Conservation (phyloP, 352 stramenopile species). For the Globisporangium megalacanthum region DNA sequence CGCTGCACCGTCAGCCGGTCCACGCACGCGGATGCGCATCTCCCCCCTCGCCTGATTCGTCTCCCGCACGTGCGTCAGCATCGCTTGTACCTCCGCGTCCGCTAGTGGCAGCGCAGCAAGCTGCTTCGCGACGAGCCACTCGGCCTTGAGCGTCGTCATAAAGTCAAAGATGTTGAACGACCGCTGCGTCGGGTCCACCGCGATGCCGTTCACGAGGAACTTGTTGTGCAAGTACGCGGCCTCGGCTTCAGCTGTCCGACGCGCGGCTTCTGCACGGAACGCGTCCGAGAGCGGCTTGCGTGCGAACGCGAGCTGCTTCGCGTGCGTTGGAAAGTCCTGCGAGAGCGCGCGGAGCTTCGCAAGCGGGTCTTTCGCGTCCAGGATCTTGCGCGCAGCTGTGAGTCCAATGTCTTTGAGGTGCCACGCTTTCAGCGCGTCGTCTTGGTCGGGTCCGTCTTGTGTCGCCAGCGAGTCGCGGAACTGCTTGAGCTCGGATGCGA, state of each 20-base stretch:
- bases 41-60: constrained; percentile 34
- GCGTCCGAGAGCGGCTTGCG: constrained; percentile 45
- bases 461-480: constrained; percentile 50
- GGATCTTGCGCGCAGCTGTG: constrained; percentile 64
- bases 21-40: constrained; percentile 64
- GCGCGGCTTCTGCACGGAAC: constrained; percentile 38
- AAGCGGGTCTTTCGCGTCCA: constrained; percentile 73
- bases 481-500: constrained; percentile 44
- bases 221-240: constrained; percentile 51
- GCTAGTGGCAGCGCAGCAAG: constrained; percentile 43
- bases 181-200: constrained; percentile 65
- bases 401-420: constrained; percentile 88
- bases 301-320: constrained; percentile 67
- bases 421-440: constrained; percentile 65
- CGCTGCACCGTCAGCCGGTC: constrained; percentile 42
- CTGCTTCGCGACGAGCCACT: constrained; percentile 73
- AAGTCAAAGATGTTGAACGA: constrained; percentile 93
- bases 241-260: constrained; percentile 25
- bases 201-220: constrained; percentile 87
- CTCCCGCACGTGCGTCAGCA: constrained; percentile 56
- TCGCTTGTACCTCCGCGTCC: constrained; percentile 39
- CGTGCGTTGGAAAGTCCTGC: constrained; percentile 88
- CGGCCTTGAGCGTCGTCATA: constrained; percentile 68
- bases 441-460: constrained; percentile 25
- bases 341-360: constrained; percentile 71